Evolutionary conservation across 768 basidiomycete species (phyloP), one percentile per base, ranked within the genome.

Genomic region (Mycena belliarum): DNA sequence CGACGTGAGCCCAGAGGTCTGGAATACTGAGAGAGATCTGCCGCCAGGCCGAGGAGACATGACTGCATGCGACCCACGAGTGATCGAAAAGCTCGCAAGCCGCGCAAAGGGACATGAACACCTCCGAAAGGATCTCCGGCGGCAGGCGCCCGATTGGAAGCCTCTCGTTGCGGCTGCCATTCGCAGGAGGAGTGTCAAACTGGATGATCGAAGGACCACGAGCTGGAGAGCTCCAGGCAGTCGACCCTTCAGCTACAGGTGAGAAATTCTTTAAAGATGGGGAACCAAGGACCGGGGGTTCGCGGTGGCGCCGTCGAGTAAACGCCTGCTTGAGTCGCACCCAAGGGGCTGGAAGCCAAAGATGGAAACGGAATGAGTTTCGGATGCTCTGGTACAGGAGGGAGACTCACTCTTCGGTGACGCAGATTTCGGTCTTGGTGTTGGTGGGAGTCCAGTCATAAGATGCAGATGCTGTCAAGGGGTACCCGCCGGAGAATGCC

Each of bases 11-110:
- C 60, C 60, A 61, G 21, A 61, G 50, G 15, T 24, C n/a, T 2
- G 55, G 51, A 21, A 51, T 43, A 23, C 40, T 46, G 3, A 61
- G 42, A 29, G 55, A 40, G 15, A 57, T 57, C 10, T 35, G 44
- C 12, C 60, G 55, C 60, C 60, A 61, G 12, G 41, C 32, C 15
- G 60, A 46, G 41, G 51, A 61, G 14, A 61, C 52, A 9, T 57
- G 42, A 42, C 60, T 61, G 40, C 60, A 61, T 1, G n/a, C 45
- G 6, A 56, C 35, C 60, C 60, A 61, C 20, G 50, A 48, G 20
- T 42, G 37, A 35, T 61, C 60, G 3, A 18, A 21, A 2, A 44
- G 20, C 8, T 46, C 38, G 16, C 21, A 57, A 1, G 29, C 33
- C 32, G 57, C 60, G 33, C 55, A 61, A n/a, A 52, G 7, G 10